Evolutionary conservation across 768 basidiomycete genomes (phyloP).

Genomic region (Tricholoma hemisulphureum): DNA sequence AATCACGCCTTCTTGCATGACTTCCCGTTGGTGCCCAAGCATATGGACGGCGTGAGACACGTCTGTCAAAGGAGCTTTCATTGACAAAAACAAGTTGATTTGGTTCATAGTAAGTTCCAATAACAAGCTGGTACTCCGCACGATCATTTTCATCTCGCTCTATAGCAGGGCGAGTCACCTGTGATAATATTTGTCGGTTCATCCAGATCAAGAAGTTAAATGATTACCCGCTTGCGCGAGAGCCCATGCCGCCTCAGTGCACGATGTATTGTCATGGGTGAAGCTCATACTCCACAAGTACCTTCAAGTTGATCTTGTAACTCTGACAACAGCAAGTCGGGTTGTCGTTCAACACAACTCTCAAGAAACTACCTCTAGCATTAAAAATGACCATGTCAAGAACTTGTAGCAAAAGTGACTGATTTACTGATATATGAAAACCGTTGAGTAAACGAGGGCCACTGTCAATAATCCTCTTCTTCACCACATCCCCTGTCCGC

Average conservation of each 20-base stretch:
- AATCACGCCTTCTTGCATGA: conserved; percentile 17
- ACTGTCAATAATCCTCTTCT: too few species aligned
- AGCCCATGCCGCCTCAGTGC: conserved; percentile 16
- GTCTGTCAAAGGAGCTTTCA: conserved; percentile 27
- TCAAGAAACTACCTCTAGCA: conserved; percentile 12
- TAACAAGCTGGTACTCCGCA: conserved; percentile 13
- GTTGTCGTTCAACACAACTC: conserved; percentile 12
- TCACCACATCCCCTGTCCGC: too few species aligned
- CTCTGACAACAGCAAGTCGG: conserved; percentile 17
- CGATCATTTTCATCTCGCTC: conserved; percentile 20
- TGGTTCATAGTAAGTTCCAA: conserved; percentile 18
- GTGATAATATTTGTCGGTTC: not conserved
- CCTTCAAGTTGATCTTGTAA: too few species aligned
- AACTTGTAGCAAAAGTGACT: too few species aligned
- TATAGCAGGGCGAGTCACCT: conserved; percentile 18
- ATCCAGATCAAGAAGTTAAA: not conserved
- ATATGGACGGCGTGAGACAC: conserved; percentile 16
- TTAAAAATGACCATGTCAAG: too few species aligned
- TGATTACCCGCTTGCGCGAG: conserved; percentile 13
- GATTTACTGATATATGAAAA: too few species aligned
- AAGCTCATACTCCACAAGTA: conserved; percentile 13
- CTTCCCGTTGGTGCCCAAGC: conserved; percentile 28
- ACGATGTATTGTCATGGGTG: conserved; percentile 12
- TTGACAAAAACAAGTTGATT: too few species aligned
- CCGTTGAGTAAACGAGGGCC: too few species aligned